Evolutionary conservation across 2,329 filamentous ascomycete species (phyloP), one percentile per base, ranked within the genome.

Genomic region (Ophiocordyceps australis): DNA sequence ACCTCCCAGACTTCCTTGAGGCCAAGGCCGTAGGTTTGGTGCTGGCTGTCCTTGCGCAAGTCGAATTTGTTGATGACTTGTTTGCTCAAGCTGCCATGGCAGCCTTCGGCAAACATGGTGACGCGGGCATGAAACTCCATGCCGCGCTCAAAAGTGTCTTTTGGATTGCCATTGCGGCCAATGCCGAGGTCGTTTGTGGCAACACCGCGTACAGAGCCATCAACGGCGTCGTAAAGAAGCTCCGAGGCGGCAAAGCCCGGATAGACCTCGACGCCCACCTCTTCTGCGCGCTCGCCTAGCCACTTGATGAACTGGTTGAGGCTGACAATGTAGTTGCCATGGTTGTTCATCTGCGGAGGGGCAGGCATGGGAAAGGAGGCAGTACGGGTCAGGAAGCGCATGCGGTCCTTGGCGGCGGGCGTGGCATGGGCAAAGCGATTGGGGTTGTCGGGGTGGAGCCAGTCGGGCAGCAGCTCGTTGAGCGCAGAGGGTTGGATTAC

Each of bases 1-100:
- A 98, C 66, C 52, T 98, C 89, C 89, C 89, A 98, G 1, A 98
- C 79, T 50, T 98, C 89, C 54, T 98, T 98, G 38, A 95, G 56
- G 16, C 89, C 89, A 7, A 98, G 60, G 12, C 78, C 89, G 46
- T 98, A 98, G 3, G 89, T 98, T 55, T 98, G 89, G 29, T 80
- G 80, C 47, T 93, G 76, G 54, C 79, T 86, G 40, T 95, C 79
- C 33, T 76, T 65, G 33, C 89, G 70, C 32, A 98, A 59, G 43
- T 95, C 82, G 39, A 82, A 98, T 47, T 92, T 93, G 51, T 85
- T 89, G 39, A 82, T 79, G 28, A 95, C 75, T 52, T 94, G 79
- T 60, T 98, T 98, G 26, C 76, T 86, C 51, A 98, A 53, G 54
- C 81, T 93, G 34, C 89, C 89, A 47, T 98, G 89, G 45, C 86